Evolutionary conservation across 2,329 filamentous ascomycete species (phyloP).

Genomic region (Chaetothyriales sp.): DNA sequence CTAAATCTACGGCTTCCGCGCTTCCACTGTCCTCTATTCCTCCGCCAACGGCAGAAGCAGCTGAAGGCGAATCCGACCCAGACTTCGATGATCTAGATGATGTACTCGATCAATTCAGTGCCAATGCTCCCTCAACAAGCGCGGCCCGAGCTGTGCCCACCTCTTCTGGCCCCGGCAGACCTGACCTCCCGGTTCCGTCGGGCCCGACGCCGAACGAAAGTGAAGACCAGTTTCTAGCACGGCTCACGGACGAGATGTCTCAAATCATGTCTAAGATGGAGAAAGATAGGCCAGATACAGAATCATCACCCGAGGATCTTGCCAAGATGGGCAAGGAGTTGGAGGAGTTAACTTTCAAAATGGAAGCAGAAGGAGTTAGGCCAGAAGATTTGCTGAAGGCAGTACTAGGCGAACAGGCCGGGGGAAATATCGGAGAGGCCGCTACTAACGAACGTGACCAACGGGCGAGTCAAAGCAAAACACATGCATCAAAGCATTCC

Average conservation of each 20-base stretch:
- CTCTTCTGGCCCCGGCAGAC: conserved; percentile 25
- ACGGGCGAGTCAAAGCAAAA: conserved; percentile 6
- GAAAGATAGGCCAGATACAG: conserved; percentile 8
- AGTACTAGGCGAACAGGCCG: conserved; percentile 20
- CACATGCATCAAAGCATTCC: not conserved
- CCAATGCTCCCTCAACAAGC: conserved; percentile 25
- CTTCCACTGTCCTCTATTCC: not conserved
- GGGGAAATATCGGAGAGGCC: conserved; percentile 6
- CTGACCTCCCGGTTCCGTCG: conserved; percentile 18
- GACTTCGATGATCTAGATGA: conserved; percentile 95
- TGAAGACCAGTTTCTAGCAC: conserved; percentile 17
- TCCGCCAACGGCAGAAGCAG: conserved; percentile 2
- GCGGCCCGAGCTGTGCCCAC: conserved; percentile 22
- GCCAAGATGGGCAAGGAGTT: conserved; percentile 16
- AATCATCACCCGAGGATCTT: conserved; percentile 13
- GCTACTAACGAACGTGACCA: conserved; percentile 19
- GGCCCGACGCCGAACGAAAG: conserved; percentile 19
- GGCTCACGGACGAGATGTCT: conserved; percentile 18
- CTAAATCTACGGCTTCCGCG: not conserved
- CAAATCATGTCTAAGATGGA: conserved; percentile 13
- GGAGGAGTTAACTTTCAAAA: conserved; percentile 22
- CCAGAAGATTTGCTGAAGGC: conserved; percentile 22
- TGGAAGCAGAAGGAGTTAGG: conserved; percentile 20
- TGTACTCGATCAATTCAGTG: conserved; percentile 80
- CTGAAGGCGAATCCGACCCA: conserved; percentile 61